A percentile compares a stretch with the other conserved stretches of the same genome.
phyloP scores from a whole-genome alignment of 495 filamentous ascomycete genomes.

The Penicillium coprophilum region DNA sequence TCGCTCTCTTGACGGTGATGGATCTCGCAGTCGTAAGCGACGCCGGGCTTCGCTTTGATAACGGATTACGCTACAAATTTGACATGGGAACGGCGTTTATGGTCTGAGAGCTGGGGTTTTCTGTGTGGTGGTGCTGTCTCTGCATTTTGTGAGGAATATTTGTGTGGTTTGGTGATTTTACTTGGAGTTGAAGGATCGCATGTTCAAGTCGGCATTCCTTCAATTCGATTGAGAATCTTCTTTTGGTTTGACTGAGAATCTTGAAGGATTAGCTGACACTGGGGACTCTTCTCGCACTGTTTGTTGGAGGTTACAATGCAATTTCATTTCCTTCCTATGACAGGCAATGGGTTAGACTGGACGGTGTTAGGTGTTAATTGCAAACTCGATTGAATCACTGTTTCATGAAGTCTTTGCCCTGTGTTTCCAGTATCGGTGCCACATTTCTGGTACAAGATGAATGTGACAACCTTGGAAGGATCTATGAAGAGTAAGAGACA shows the following conservation, averaged over 20 bases:
- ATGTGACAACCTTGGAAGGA: not conserved
- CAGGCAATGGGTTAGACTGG: not conserved
- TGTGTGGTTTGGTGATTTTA: not conserved
- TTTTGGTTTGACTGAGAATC: not conserved
- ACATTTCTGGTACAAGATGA: not conserved
- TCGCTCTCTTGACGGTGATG: not conserved
- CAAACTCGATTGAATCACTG: not conserved
- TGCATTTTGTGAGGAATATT: slow-evolving; percentile 5
- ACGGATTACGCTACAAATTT: not conserved
- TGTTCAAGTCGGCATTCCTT: not conserved
- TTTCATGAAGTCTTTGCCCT: not conserved
- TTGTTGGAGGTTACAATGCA: not conserved
- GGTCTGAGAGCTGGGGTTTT: not conserved
- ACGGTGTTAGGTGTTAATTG: not conserved
- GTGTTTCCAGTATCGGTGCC: not conserved
- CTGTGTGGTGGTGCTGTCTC: not conserved
- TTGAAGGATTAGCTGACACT: not conserved
- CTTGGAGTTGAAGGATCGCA: slow-evolving; percentile 1
- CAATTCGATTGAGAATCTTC: not conserved
- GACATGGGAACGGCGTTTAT: not conserved
- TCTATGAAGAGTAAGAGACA: too few relatives aligned
- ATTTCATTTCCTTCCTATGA: not conserved
- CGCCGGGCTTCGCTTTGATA: slow-evolving; percentile 26
- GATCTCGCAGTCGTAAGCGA: slow-evolving; percentile 10
- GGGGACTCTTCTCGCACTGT: not conserved